A percentile compares a stretch with the other conserved stretches of the same genome.
phyloP scores from a whole-genome alignment of 495 filamentous ascomycete genomes.

The Beverwykella pulmonaria region DNA sequence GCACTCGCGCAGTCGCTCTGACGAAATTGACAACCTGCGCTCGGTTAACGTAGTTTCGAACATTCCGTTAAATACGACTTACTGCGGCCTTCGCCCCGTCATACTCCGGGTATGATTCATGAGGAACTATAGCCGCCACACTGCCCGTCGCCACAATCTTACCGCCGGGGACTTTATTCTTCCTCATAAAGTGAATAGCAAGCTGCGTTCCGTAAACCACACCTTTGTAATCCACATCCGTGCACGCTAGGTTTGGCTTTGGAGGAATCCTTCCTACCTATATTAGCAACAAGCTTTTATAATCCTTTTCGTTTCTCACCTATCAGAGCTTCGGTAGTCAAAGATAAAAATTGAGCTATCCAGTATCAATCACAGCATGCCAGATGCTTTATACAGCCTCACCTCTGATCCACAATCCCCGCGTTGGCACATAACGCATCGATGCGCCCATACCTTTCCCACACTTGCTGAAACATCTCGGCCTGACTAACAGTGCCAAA shows the following conservation, averaged over 20 bases:
- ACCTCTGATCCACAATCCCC: constrained; percentile 48
- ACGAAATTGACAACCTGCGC: constrained; percentile 46
- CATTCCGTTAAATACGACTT: neutral
- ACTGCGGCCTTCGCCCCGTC: constrained; percentile 49
- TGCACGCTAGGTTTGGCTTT: constrained; percentile 43
- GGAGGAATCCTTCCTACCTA: constrained; percentile 43
- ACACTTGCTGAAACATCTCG: constrained; percentile 43
- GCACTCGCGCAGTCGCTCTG: constrained; percentile 39
- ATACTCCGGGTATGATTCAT: constrained; percentile 48
- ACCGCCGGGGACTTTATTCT: constrained; percentile 45
- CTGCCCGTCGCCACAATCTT: constrained; percentile 48
- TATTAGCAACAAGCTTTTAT: neutral
- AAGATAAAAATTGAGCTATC: constrained; percentile 39
- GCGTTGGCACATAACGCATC: constrained; percentile 51
- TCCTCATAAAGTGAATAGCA: constrained; percentile 51
- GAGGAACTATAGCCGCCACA: constrained; percentile 44
- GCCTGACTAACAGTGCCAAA: constrained; percentile 34
- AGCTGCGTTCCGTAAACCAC: constrained; percentile 49
- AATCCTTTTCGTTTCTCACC: constrained; percentile 30
- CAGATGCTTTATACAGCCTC: neutral
- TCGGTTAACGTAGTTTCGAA: neutral
- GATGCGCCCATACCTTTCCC: constrained; percentile 43
- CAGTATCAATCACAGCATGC: neutral
- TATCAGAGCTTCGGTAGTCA: constrained; percentile 36
- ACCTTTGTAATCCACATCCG: constrained; percentile 51